A percentile compares a stretch with the other conserved stretches of the same genome.
phyloP scores from a whole-genome alignment of 768 basidiomycete genomes.

The Phallus indusiatus region DNA sequence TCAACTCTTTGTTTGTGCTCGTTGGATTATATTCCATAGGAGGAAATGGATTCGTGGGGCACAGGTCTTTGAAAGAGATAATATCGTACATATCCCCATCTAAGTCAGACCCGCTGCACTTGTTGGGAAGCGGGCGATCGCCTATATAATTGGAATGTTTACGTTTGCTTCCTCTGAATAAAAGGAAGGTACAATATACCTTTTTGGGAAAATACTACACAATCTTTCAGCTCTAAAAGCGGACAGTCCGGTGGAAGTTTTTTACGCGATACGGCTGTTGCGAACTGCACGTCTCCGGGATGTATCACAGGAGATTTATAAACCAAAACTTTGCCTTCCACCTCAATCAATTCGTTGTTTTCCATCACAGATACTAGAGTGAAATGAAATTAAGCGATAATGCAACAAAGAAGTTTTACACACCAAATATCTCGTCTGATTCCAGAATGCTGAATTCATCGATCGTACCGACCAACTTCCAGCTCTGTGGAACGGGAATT shows the following conservation, averaged over 20 bases:
- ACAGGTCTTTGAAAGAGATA: constrained; percentile 26
- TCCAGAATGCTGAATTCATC: constrained; percentile 48
- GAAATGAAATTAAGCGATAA: background rate
- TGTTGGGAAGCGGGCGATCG: constrained; percentile 48
- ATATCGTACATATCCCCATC: constrained; percentile 58
- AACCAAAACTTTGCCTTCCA: constrained; percentile 41
- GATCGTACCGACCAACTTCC: constrained; percentile 65
- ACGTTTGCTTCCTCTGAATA: background rate
- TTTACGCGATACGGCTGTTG: constrained; percentile 41
- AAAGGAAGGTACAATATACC: constrained; percentile 21
- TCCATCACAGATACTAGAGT: constrained; percentile 32
- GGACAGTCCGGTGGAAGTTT: constrained; percentile 43
- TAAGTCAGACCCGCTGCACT: constrained; percentile 58
- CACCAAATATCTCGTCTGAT: constrained; percentile 50
- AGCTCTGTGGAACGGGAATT: constrained; percentile 54
- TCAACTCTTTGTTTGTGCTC: constrained; percentile 29
- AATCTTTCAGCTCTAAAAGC: constrained; percentile 36
- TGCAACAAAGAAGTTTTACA: constrained; percentile 21
- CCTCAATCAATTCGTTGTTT: constrained; percentile 25
- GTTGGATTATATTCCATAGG: constrained; percentile 47
- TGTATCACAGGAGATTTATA: constrained; percentile 62
- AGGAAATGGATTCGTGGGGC: constrained; percentile 19
- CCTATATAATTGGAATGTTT: constrained; percentile 30
- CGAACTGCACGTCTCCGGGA: constrained; percentile 59
- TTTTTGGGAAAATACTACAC: constrained; percentile 41